Percentiles rank a stretch among this genome's conserved stretches.
Conservation (phyloP, 805 yeast species). For the Hanseniaspora taiwanica region DNA sequence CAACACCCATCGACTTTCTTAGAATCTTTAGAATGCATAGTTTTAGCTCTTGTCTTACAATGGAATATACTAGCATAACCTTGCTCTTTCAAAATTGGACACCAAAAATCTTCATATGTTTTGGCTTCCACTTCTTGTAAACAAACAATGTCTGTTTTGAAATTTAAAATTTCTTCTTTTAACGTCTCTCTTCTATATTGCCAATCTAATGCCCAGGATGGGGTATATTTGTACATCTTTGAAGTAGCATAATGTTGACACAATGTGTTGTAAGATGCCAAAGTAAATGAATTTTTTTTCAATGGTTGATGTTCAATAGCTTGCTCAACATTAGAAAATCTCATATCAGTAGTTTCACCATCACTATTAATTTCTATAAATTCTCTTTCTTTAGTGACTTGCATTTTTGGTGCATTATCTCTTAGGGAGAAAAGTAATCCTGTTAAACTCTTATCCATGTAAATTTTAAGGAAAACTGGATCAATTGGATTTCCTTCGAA, state of each 20-base stretch:
- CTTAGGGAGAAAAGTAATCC: constrained; percentile 70
- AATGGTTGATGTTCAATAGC: constrained; percentile 13
- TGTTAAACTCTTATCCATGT: constrained; percentile 74
- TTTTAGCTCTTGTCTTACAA: constrained; percentile 83
- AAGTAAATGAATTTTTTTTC: constrained; percentile 43
- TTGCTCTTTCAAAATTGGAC: constrained; percentile 50
- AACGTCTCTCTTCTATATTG: constrained; percentile 70
- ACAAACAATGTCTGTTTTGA: constrained; percentile 68
- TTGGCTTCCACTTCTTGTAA: constrained; percentile 91
- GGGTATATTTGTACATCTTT: constrained; percentile 84
- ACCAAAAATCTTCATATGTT: constrained; percentile 79
- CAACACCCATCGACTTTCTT: constrained; percentile 97
- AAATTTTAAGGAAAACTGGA: constrained; percentile 43
- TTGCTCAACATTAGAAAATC: constrained; percentile 20
- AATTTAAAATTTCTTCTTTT: constrained; percentile 54
- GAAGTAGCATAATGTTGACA: constrained; percentile 95
- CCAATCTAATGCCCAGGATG: constrained; percentile 96
- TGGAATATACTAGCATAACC: constrained; percentile 78
- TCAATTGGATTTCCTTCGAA: constrained; percentile 87
- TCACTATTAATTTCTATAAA: constrained; percentile 75
- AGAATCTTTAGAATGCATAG: constrained; percentile 69
- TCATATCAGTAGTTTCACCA: constrained; percentile 37
- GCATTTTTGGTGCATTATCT: constrained; percentile 61
- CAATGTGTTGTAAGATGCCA: constrained; percentile 78
- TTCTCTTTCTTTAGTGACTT: constrained; percentile 59